Evolutionary conservation across 2,329 filamentous ascomycete species (phyloP), one percentile per base, ranked within the genome.

Genomic region (Monilinia fructigena): DNA sequence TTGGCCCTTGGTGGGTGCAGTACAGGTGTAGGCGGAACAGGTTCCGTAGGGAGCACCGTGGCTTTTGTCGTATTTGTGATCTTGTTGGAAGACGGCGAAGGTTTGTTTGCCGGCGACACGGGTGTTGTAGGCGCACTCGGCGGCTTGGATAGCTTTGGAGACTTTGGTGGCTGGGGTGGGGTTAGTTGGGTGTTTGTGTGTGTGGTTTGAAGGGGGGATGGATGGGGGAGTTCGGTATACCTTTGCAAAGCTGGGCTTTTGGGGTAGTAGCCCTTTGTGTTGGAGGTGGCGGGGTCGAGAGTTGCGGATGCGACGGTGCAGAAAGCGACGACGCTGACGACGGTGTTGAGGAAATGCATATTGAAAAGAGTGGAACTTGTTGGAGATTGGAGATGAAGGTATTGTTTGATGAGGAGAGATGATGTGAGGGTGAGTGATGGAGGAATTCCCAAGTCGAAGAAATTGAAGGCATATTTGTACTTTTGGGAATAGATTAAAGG

Each of bases 71-170:
- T 60, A 60, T 52, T 59, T 11, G 18, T 65, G 42, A 3, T 60
- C 55, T n/a, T 16, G 14, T 4, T 52, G 0, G 55, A 65, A 65
- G 55, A 65, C 63, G 55, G 63, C 63, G 23, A 65, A 65, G 55
- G 63, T 65, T 53, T 65, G 55, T 0, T 23, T 18, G 2, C 54
- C 47, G 31, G 47, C 7, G 23, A 53, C 47, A 4, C 63, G 63
- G 2, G 55, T 64, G 40, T 64, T 64, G 62, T 64, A 28, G 4
- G 63, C 45, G 26, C 63, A 65, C 35, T 65, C 63, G 38, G 55
- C 63, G 55, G 63, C 63, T 60, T 65, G 63, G 35, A 65, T 65
- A 5, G 55, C 47, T 1, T 26, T 20, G 35, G 63, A 60, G 8
- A 53, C 35, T 65, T 58, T 58, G 40, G 16, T 38, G 2, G 53